Base-by-base conservation (phyloP, 1,139 yeast species). In the Hemisphaericaspora xylofermentans region DNA sequence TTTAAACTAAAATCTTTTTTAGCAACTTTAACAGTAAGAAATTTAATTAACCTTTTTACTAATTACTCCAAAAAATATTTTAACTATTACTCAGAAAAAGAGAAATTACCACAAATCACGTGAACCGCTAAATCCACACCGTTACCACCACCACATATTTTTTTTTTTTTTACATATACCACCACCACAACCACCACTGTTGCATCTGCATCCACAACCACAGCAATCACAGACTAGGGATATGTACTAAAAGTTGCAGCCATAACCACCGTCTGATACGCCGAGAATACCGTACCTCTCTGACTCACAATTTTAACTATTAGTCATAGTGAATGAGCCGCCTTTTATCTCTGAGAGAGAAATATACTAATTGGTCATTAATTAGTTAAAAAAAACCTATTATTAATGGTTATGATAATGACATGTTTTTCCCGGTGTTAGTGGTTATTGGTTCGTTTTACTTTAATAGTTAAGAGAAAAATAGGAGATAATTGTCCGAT, bases 141-240 rank as follows among this genome's bases (percentile, higher is more conserved):
- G n/a, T n/a, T n/a, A n/a, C 27, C 18, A 10, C 15, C 7, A 28
- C 31, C 31, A 28, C 31, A 21, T 21, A 21, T 21, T 21, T 19
- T 21, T 2, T 21, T 13, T 26, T 26, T 6, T 26, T 13, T 26
- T 26, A 29, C 22, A 36, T n/a, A 29, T 26, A 27, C 29, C 28
- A 29, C 38, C 28, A 21, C 38, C 28, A 35, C 38, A 28, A 35
- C 38, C 18, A 17, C 27, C 36, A 34, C 31, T 15, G 6, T 12
- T 4, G 26, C 30, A 17, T 15, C 29, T n/a, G 16, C 35, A 25
- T 7, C 13, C 10, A 35, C 32, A 30, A 27, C 36, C 16, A 26
- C 30, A 24, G 8, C 15, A 4, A 13, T 13, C n/a, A 21, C n/a
- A 24, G 18, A 24, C 29, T n/a, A n/a, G n/a, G n/a, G n/a, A n/a